Conservation (phyloP, 2,329 filamentous ascomycete species). For the Trematosphaeria pertusa region DNA sequence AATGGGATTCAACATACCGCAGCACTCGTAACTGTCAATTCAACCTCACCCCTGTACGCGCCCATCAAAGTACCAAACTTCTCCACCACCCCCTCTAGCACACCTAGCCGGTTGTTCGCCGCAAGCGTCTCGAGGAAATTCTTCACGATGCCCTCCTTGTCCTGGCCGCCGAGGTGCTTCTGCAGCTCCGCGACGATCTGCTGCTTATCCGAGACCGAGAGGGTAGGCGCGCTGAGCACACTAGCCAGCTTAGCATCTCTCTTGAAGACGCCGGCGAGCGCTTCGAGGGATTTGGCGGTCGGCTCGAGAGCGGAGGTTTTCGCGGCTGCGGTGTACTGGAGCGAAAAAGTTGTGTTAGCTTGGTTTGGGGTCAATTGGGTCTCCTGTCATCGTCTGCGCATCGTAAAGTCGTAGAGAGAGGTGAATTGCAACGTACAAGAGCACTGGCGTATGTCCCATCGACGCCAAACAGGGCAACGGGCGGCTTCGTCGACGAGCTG, state of each 20-base stretch:
- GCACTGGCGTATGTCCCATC: slow-evolving; percentile 98
- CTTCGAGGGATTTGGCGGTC: slow-evolving; percentile 79
- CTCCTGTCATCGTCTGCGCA: slow-evolving; percentile 25
- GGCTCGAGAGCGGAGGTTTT: slow-evolving; percentile 87
- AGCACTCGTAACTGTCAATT: slow-evolving; percentile 90
- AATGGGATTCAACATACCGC: slow-evolving; percentile 65
- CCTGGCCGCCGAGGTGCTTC: slow-evolving; percentile 74
- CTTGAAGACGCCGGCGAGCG: slow-evolving; percentile 74
- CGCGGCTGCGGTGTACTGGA: slow-evolving; percentile 93
- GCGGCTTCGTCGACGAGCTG: slow-evolving; percentile 75
- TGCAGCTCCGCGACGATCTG: slow-evolving; percentile 85
- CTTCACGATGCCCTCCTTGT: slow-evolving; percentile 83
- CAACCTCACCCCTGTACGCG: slow-evolving; percentile 89
- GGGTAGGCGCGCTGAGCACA: slow-evolving; percentile 82
- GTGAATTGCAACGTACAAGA: slow-evolving; percentile 94
- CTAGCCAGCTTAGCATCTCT: slow-evolving; percentile 80
- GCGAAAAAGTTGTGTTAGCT: slow-evolving; percentile 33
- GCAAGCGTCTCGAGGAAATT: slow-evolving; percentile 92
- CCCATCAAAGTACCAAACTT: slow-evolving; percentile 91
- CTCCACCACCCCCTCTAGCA: slow-evolving; percentile 80
- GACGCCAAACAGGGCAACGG: slow-evolving; percentile 89
- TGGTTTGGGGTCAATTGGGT: slow-evolving; percentile 25
- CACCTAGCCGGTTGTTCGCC: slow-evolving; percentile 92
- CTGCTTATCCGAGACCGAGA: slow-evolving; percentile 80
- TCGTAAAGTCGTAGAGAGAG: too few relatives aligned